Percentiles rank a stretch among this genome's conserved stretches.
Evolutionary conservation across 2,329 filamentous ascomycete species (phyloP).

Genomic region (Neopestalotiopsis sp.): DNA sequence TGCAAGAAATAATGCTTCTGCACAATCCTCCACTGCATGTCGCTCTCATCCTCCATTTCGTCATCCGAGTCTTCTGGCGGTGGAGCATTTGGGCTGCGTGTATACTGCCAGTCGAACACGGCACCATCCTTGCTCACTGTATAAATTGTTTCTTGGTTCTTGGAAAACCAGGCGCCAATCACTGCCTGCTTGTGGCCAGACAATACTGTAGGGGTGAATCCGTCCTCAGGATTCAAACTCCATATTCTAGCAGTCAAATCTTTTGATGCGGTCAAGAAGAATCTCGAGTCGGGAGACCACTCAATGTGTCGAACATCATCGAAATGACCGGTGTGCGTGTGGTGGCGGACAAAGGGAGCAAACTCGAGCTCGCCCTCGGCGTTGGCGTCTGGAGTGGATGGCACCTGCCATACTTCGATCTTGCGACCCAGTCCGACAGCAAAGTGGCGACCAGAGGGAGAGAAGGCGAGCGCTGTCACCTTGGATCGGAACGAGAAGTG

Average conservation of each 20-base stretch:
- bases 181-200: slow-evolving; percentile 91
- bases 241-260: slow-evolving; percentile 94
- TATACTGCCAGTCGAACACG: slow-evolving; percentile 91
- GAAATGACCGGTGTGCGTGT: slow-evolving; percentile 86
- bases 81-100: slow-evolving; percentile 61
- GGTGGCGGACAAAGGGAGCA: slow-evolving; percentile 89
- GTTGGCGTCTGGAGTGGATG: slow-evolving; percentile 82
- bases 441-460: slow-evolving; percentile 89
- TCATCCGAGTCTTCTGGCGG: slow-evolving; percentile 60
- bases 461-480: slow-evolving; percentile 85
- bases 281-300: slow-evolving; percentile 95
- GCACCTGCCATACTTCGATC: slow-evolving; percentile 95
- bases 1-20: slow-evolving; percentile 94
- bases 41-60: slow-evolving; percentile 64
- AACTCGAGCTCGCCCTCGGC: slow-evolving; percentile 87
- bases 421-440: slow-evolving; percentile 86
- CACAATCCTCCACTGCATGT: slow-evolving; percentile 89
- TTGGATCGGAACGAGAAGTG: slow-evolving; percentile 93
- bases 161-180: slow-evolving; percentile 95
- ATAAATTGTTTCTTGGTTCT: slow-evolving; percentile 93
- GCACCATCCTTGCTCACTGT: slow-evolving; percentile 98
- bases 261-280: slow-evolving; percentile 91
- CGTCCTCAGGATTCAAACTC: slow-evolving; percentile 87
- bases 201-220: slow-evolving; percentile 87
- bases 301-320: slow-evolving; percentile 85